These are phyloP conservation scores for Purpureocillium takamizusanense DNA, from an alignment of 2,329 filamentous ascomycete species.

Conservation along the genomic window DNA sequence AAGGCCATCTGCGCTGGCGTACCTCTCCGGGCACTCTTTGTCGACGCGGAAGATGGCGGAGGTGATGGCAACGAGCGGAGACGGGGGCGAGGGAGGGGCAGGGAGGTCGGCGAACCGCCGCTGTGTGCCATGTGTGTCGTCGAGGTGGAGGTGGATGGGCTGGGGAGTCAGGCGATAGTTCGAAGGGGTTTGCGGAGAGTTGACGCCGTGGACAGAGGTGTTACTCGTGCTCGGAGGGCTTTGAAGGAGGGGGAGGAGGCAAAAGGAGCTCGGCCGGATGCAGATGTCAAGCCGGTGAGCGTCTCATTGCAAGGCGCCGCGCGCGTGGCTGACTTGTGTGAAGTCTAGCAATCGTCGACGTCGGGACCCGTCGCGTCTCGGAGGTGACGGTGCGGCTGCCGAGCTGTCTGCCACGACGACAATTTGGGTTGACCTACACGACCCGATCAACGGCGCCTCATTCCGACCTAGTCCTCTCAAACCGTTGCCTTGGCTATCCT, in stretches of 20 bases:
- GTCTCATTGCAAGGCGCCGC: too few relatives aligned
- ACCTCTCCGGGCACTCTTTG: conserved; percentile 24
- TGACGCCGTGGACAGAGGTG: conserved; percentile 34
- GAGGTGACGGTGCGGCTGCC: neutral
- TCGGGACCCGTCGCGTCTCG: neutral
- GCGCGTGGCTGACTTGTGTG: too few relatives aligned
- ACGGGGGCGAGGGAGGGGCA: too few relatives aligned
- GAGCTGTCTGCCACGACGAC: conserved; percentile 16
- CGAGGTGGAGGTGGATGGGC: conserved; percentile 27
- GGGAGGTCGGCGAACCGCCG: conserved; percentile 37
- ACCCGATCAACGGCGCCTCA: conserved; percentile 35
- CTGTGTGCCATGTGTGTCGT: conserved; percentile 38
- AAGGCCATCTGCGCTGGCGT: conserved; percentile 26
- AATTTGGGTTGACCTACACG: conserved; percentile 40
- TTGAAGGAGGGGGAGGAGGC: conserved; percentile 21
- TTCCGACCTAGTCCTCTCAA: conserved; percentile 42
- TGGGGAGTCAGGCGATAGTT: conserved; percentile 20
- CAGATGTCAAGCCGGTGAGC: too few relatives aligned
- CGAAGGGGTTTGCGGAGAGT: conserved; percentile 34
- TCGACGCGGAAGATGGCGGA: conserved; percentile 3
- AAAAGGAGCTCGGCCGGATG: conserved; percentile 1
- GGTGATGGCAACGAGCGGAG: conserved; percentile 10
- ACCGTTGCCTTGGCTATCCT: conserved; percentile 33
- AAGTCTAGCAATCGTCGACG: too few relatives aligned
- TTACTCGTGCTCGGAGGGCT: conserved; percentile 32